Evolutionary conservation across 257 asterid species (phyloP), one percentile per base, ranked within the genome.

Genomic region (Solanum raphanifolium): DNA sequence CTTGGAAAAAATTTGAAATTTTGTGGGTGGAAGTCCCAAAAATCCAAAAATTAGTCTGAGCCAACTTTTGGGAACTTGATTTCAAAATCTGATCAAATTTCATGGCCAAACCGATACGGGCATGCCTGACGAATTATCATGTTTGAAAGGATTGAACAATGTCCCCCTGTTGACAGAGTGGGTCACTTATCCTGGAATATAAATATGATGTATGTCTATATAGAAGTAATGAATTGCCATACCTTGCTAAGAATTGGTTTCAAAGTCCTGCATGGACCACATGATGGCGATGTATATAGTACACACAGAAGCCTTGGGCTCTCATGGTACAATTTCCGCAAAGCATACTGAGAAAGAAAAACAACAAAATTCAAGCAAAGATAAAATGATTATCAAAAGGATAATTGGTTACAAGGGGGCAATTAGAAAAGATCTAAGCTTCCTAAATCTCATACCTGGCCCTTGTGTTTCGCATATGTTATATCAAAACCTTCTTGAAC

Each of bases 181-280:
- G 73, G 73, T 66, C 15, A 12, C 35, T 25, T 66, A 66, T 66
- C 34, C 35, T 66, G 20, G 35, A 69, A 69, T 69, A 69, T 3
- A 69, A 69, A 69, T 69, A 31, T 69, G n/a, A 62, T n/a, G 62
- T n/a, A n/a, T 62, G 71, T 62, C 29, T 62, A 62, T 10, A 23
- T 23, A 62, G 76, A 29, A 69, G 38, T 12, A 69, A 83, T 32
- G 88, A 46, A 55, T 25, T 32, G 25, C 32, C 38, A 74, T 94
- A 96, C 99, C 99, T 97, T 97, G 94, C 95, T 89, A 76, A 97
- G 98, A 87, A 97, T 97, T 60, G 99, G 99, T 92, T 97, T 97
- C 97, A 97, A 89, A 36, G 99, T 97, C 89, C 99, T 91, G 87
- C 99, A 97, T 76, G 99, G 99, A 82, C 99, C 99, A 79, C 99